Conservation (phyloP, 2,329 filamentous ascomycete genomes). For the Neocucurbitaria cava region DNA sequence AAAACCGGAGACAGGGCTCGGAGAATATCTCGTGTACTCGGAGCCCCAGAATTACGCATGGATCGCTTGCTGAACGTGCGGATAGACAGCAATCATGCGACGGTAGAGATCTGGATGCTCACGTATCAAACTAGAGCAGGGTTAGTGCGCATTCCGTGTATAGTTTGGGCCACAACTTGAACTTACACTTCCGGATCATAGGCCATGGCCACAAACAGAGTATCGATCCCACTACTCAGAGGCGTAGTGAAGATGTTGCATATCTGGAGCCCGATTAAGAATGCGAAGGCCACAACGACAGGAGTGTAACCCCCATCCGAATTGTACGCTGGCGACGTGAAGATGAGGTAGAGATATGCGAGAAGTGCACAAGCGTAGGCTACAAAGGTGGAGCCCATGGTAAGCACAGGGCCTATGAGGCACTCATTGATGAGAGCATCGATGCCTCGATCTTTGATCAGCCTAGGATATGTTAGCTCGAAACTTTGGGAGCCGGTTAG, state of each 20-base stretch:
- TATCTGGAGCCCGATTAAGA: conserved; percentile 89
- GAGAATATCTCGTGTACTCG: too few relatives aligned
- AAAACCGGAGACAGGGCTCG: not conserved
- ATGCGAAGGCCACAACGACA: conserved; percentile 82
- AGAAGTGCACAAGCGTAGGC: conserved; percentile 82
- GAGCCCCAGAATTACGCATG: conserved; percentile 54
- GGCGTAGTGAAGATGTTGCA: conserved; percentile 90
- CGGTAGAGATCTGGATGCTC: conserved; percentile 84
- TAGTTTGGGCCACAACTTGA: too few relatives aligned
- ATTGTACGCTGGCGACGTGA: conserved; percentile 84
- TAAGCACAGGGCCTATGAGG: conserved; percentile 67
- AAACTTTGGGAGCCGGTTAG: not conserved
- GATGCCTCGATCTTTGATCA: conserved; percentile 91
- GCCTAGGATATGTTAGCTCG: conserved; percentile 48
- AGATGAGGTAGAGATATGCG: conserved; percentile 84
- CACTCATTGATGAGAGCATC: conserved; percentile 91
- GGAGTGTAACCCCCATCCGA: conserved; percentile 70
- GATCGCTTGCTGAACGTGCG: conserved; percentile 80
- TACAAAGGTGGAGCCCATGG: conserved; percentile 82
- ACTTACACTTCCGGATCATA: conserved; percentile 68
- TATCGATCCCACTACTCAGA: conserved; percentile 85
- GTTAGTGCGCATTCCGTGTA: not conserved
- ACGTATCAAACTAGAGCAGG: conserved; percentile 62
- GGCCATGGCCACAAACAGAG: conserved; percentile 82
- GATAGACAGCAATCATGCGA: conserved; percentile 81